Evolutionary conservation across 192 early-diverging fungal genomes (phyloP), one percentile per base, ranked within the genome.

Genomic region (Entomortierella chlamydospora): DNA sequence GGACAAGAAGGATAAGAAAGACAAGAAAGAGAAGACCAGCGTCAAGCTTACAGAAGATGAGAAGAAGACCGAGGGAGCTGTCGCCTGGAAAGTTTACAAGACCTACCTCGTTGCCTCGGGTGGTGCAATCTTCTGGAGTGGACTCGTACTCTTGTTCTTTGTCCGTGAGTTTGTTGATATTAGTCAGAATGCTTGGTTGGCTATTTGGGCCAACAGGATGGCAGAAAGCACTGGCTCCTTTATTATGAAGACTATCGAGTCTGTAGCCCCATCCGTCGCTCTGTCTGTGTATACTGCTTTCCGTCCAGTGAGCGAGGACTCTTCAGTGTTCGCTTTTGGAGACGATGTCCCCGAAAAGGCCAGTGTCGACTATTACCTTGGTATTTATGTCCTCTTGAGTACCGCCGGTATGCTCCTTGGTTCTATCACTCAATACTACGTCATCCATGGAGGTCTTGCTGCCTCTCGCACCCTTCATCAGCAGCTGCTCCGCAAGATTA

Each of bases 51-150:
- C 95, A 29, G 81, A 90, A 41, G 93, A 94, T 12, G 98, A 99
- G 78, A 92, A 94, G 70, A 89, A 90, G 47, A 91, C 89, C n/a
- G 87, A 90, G 17, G 98, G 98, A 0, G 85, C 87, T 55, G 96
- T 99, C 59, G 83, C 85, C 29, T 85, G 80, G n/a, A 58, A 73
- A 15, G 91, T 98, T 15, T 99, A 96, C 87, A 68, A 89, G n/a
- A 82, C 85, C 18, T 99, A 98, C 70, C 82, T 93, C 53, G 68
- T 79, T 26, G 91, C 90, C 37, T 90, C 91, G n/a, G 93, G 93
- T 31, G 80, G 88, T 25, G 72, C 60, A 31, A 55, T 77, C 64
- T 88, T 87, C 79, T 94, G 93, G 93, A 41, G 85, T 28, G 18
- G 77, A 15, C 17, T 91, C 18, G 31, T 82, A 4, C 55, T 83